Evolutionary conservation across 768 basidiomycete species (phyloP).

Genomic region (Xerocomus spinulosus): DNA sequence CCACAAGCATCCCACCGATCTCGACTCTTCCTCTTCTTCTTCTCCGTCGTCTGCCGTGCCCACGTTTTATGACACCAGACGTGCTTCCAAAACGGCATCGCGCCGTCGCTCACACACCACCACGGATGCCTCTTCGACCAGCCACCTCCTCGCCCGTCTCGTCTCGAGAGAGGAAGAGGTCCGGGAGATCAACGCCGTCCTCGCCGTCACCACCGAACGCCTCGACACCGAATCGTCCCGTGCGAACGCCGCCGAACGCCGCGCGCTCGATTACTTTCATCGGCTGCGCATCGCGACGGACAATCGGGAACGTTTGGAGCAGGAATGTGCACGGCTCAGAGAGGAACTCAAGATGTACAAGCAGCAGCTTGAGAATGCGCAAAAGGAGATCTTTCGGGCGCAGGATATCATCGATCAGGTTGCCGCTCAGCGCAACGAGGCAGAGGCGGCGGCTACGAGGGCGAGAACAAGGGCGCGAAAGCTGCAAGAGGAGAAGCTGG

Average conservation of each 20-base stretch:
- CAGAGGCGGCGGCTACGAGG: constrained; percentile 42
- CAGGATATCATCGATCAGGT: constrained; percentile 41
- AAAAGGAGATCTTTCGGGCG: constrained; percentile 40
- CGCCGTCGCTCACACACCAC: constrained; percentile 24
- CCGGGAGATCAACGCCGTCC: constrained; percentile 27
- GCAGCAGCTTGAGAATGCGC: constrained; percentile 41
- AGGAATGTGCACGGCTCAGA: constrained; percentile 33
- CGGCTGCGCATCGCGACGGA: constrained; percentile 39
- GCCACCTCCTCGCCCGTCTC: constrained; percentile 28
- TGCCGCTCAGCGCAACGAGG: constrained; percentile 39
- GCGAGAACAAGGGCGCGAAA: constrained; percentile 43
- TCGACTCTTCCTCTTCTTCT: constrained; percentile 29
- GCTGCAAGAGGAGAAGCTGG: constrained; percentile 38
- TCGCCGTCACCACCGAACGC: constrained; percentile 26
- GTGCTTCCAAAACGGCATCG: constrained; percentile 25
- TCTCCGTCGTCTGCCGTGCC: constrained; percentile 23
- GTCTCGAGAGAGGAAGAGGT: constrained; percentile 30
- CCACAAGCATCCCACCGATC: constrained; percentile 27
- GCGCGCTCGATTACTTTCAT: constrained; percentile 43
- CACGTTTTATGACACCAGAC: constrained; percentile 15
- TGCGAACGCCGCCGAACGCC: constrained; percentile 41
- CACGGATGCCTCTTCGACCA: constrained; percentile 28
- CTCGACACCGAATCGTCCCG: constrained; percentile 40
- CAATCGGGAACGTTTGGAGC: constrained; percentile 35
- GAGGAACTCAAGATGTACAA: constrained; percentile 47